Evolutionary conservation across 805 yeast genomes (phyloP).

Genomic region (Wickerhamomyces tratensis): DNA sequence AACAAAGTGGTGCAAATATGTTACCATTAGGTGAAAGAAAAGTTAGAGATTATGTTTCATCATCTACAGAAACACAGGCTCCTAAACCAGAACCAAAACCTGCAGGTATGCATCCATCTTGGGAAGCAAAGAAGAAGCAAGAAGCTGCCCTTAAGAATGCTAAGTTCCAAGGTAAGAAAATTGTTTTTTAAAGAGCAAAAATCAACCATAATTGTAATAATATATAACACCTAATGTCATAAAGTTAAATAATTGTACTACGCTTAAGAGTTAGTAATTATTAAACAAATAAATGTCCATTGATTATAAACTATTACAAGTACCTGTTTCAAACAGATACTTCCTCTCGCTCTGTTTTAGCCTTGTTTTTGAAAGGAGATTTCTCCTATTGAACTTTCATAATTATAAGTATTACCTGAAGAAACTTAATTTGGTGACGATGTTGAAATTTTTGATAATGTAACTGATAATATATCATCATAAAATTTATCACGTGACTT

Average conservation of each 20-base stretch:
- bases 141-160: conserved; percentile 56
- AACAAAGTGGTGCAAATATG: conserved; percentile 26
- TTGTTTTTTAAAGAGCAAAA: conserved; percentile 43
- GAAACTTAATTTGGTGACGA: conserved; percentile 5
- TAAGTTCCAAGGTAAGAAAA: conserved; percentile 78
- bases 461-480: no score
- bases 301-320: no score
- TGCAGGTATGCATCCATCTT: conserved; percentile 76
- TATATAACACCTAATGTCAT: no score
- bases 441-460: conserved; percentile 2
- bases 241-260: no score
- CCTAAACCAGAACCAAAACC: conserved; percentile 5
- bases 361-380: no score
- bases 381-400: conserved; percentile 3
- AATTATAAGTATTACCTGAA: background rate
- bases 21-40: conserved; percentile 30
- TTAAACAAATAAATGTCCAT: no score
- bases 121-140: conserved; percentile 82
- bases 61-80: conserved; percentile 1
- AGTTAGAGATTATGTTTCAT: background rate
- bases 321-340: no score
- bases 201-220: no score
- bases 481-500: no score
- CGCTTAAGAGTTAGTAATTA: no score
- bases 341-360: no score